Conservation (phyloP, 177 flowering plant species). For the Tripterygium wilfordii region DNA sequence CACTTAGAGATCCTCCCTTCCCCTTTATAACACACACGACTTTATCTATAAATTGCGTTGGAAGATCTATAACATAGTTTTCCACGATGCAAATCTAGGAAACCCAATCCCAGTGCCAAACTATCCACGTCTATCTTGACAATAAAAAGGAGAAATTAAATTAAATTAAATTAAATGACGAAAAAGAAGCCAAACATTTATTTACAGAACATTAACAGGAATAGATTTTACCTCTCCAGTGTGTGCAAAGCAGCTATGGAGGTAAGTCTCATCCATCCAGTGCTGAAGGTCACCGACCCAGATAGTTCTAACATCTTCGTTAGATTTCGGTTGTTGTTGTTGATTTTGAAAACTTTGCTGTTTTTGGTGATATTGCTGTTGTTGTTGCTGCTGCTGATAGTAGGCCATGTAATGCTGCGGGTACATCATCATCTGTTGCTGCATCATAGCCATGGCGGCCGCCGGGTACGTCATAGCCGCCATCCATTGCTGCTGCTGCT, state of each 20-base stretch:
- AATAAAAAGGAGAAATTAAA: background rate
- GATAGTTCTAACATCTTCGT: slow-evolving; percentile 41
- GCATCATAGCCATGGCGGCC: slow-evolving; percentile 46
- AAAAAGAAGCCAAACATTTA: background rate
- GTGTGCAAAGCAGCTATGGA: slow-evolving; percentile 44
- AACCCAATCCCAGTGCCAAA: too few species aligned
- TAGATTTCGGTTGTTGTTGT: slow-evolving; percentile 13
- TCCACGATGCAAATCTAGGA: too few species aligned
- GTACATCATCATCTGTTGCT: slow-evolving; percentile 41
- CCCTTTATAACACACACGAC: too few species aligned
- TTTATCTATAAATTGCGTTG: too few species aligned
- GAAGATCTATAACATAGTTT: too few species aligned
- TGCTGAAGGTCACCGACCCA: slow-evolving; percentile 63
- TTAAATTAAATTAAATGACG: too few species aligned
- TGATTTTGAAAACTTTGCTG: slow-evolving; percentile 13
- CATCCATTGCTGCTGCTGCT: slow-evolving; percentile 57
- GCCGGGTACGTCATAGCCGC: slow-evolving; percentile 49
- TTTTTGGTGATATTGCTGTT: slow-evolving; percentile 20
- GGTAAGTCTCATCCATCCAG: slow-evolving; percentile 64
- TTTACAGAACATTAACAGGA: too few species aligned
- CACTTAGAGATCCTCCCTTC: too few species aligned
- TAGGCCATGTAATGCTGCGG: slow-evolving; percentile 21
- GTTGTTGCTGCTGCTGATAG: slow-evolving; percentile 16
- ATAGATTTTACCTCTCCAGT: slow-evolving; percentile 39
- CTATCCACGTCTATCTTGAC: background rate